Base-by-base conservation (phyloP, 495 filamentous ascomycete genomes). In the Neurospora sp. region DNA sequence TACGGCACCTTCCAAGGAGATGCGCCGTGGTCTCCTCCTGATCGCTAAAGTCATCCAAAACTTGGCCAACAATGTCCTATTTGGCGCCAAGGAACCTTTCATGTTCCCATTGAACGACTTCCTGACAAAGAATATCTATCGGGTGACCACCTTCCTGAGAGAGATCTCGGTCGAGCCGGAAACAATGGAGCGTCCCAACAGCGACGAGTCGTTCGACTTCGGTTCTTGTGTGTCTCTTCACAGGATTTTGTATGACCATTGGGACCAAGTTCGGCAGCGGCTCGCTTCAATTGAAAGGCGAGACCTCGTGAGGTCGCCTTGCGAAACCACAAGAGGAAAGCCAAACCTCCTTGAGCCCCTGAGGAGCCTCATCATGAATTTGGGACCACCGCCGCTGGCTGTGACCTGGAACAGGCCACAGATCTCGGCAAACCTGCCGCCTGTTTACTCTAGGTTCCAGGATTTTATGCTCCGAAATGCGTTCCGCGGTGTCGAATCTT, bases 41-140 rank as follows among this genome's bases (percentile, higher is more conserved):
- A 90, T 91, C 71, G 89, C 89, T 24, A 91, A 91, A 76, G 86
- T 91, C 71, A 86, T 91, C 37, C 89, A 91, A 74, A 90, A 90
- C 76, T 80, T 91, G 54, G 89, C 89, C 39, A 91, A 91, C 73
- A 91, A 91, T 75, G 89, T 91, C 39, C 82, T 90, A 2, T 91
- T 91, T 72, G 89, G 89, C n/a, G 88, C 88, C 37, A 91, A 91
- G 78, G 89, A 91, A 77, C 86, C 88, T 15, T 91, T 88, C 76
- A 91, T 91, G 89, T 88, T 87, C 73, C 89, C 89, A 10, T 79
- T 91, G 19, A 90, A 91, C 75, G 86, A 89, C 75, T 91, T 91
- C 76, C 78, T 91, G 39, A 86, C 87, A 0, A 83, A 88, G 71
- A 89, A 91, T 73, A 90, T 91, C 43, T 90, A 88, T 76, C 82